These are phyloP conservation scores for Cymbidium sinense DNA, from an alignment of 106 monocot genomes.

Conservation along the genomic window DNA sequence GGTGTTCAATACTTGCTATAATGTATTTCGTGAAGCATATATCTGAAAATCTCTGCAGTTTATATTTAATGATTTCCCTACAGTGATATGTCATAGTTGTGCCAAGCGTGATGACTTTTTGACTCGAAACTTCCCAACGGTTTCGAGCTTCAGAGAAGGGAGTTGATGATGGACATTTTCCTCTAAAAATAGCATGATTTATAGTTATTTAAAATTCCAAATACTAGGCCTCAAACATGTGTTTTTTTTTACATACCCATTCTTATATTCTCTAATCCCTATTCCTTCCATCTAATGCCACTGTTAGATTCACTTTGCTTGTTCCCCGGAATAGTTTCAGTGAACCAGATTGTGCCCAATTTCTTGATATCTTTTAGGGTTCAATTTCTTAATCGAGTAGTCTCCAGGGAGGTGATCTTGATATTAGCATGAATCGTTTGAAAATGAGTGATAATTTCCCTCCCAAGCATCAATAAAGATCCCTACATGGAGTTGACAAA, in stretches of 20 bases:
- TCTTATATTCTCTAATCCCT: neutral
- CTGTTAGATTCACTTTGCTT: neutral
- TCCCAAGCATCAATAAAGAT: too few relatives aligned
- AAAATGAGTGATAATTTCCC: too few relatives aligned
- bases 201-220: neutral
- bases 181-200: neutral
- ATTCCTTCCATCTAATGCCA: neutral
- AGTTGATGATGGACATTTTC: neutral
- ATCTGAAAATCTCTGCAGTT: neutral
- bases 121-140: neutral
- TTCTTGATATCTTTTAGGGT: neutral
- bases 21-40: neutral
- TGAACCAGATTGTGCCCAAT: neutral
- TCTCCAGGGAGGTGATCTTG: neutral
- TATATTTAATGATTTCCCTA: neutral
- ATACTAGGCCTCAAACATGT: neutral
- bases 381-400: neutral
- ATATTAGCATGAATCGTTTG: too few relatives aligned
- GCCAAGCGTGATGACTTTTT: too few relatives aligned
- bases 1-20: neutral
- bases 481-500: too few relatives aligned
- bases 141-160: neutral
- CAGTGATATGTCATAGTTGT: too few relatives aligned
- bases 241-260: neutral
- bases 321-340: neutral